Base-by-base conservation (phyloP, 176 grass and related monocot species). In the Triticum timopheevii region DNA sequence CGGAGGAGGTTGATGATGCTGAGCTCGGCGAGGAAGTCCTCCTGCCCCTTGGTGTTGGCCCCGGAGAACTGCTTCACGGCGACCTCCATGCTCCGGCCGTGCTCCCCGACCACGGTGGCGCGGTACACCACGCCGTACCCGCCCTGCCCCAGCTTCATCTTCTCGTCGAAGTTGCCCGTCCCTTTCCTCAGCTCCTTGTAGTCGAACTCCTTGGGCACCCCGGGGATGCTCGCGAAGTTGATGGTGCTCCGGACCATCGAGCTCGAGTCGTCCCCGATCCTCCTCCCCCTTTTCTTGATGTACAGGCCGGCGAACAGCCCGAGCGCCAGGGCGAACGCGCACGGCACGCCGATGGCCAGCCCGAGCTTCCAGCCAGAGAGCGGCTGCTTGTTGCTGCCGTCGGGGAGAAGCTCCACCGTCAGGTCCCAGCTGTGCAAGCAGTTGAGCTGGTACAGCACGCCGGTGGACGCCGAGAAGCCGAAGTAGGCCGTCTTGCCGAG, bases 21-120 rank as follows among this genome's bases (percentile, higher is more conserved):
- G 58, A 99, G 94, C 90, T 99, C 94, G 52, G 87, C 85, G 58
- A 99, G 87, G 83, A 99, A 99, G 73, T 99, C 97, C 50, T 96
- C 92, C 88, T 94, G 90, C 4, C 94, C 94, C 86, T 97, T 91
- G 89, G 92, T 93, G 79, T 84, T 96, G 16, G 86, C 89, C 10
- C 92, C 86, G 19, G 90, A 90, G 87, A 99, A 99, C 88, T 90
- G 88, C 87, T 99, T 99, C 10, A 98, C 93, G 68, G 93, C 96
- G 20, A 98, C 93, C 22, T 87, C 73, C 73, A 84, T 77, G 78
- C 62, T 89, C 85, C 73, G 80, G 8, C 81, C 95, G 22, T 87
- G 49, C 1, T 97, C 92, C 40, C 88, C 88, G 13, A 84, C 6
- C 44, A 97, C 85, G 75, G 87, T 73, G 54, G 90, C 92, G 80